Evolutionary conservation across 108 stramenopile species (phyloP).

Genomic region (Nitzschia sp.): DNA sequence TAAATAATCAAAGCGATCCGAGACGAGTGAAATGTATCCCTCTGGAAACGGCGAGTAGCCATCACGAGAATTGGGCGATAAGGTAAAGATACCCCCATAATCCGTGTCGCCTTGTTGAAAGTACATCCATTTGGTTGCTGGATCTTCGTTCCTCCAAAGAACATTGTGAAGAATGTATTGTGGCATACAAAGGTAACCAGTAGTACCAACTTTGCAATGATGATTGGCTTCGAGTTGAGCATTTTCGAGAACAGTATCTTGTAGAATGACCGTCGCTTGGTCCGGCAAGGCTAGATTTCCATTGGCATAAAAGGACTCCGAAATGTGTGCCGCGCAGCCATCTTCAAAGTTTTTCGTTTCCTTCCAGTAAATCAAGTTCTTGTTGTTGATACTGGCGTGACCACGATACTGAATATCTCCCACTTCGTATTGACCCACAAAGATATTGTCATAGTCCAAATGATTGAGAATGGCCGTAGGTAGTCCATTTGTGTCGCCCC

Average conservation of each 20-base stretch:
- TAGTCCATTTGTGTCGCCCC: slow-evolving; percentile 44
- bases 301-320: slow-evolving; percentile 36
- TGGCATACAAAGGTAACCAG: slow-evolving; percentile 58
- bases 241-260: slow-evolving; percentile 47
- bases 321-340: slow-evolving; percentile 59
- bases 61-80: slow-evolving; percentile 43
- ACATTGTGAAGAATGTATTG: slow-evolving; percentile 58
- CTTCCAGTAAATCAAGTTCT: slow-evolving; percentile 67
- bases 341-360: slow-evolving; percentile 62
- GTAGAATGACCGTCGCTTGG: slow-evolving; percentile 62
- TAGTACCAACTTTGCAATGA: slow-evolving; percentile 61
- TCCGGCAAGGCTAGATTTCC: slow-evolving; percentile 62
- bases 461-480: slow-evolving; percentile 48
- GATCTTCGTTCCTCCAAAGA: slow-evolving; percentile 14
- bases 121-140: slow-evolving; percentile 12
- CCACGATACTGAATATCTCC: slow-evolving; percentile 54
- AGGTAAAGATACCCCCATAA: slow-evolving; percentile 51
- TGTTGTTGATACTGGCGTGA: slow-evolving; percentile 38
- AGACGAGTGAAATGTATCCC: slow-evolving; percentile 54
- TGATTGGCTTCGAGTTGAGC: slow-evolving; percentile 58
- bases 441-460: slow-evolving; percentile 60
- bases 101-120: slow-evolving; percentile 17
- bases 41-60: slow-evolving; percentile 48
- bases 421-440: slow-evolving; percentile 65
- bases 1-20: slow-evolving; percentile 47